Percentiles rank a stretch among this genome's conserved stretches.
phyloP scores from a whole-genome alignment of 352 stramenopile species.

The Pythium scleroteichum region DNA sequence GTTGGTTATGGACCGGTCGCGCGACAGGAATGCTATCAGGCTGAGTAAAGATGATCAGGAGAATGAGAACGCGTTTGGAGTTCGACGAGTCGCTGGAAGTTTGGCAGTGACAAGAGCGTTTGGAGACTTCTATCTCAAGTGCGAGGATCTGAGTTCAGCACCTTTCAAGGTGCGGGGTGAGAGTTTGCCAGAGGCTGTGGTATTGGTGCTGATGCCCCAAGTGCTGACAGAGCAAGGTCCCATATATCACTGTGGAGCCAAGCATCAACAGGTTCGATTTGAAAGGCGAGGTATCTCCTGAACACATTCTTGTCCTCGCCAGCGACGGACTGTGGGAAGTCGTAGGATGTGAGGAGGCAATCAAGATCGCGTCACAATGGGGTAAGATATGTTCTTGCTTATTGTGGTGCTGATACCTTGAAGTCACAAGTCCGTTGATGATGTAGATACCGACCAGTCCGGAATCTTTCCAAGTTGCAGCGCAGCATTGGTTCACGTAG shows the following conservation, averaged over 20 bases:
- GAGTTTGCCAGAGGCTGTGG: not conserved
- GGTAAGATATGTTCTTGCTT: conserved; percentile 34
- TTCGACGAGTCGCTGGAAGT: conserved; percentile 91
- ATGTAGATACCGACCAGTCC: conserved; percentile 13
- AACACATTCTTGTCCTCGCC: conserved; percentile 76
- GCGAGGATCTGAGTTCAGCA: conserved; percentile 85
- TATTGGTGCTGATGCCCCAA: too few species aligned
- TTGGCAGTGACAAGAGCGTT: conserved; percentile 91
- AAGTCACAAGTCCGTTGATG: not conserved
- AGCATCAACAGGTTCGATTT: conserved; percentile 55
- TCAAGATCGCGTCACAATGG: conserved; percentile 68
- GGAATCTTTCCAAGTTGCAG: conserved; percentile 44
- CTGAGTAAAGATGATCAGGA: conserved; percentile 91
- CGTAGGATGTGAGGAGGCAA: conserved; percentile 58
- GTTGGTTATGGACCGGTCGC: conserved; percentile 60
- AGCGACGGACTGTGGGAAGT: conserved; percentile 87
- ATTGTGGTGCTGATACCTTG: not conserved
- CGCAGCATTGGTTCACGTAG: conserved; percentile 65
- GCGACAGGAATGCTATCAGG: conserved; percentile 82
- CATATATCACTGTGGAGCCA: conserved; percentile 76
- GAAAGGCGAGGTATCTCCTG: conserved; percentile 48
- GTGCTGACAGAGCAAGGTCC: conserved; percentile 69
- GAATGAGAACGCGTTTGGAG: conserved; percentile 61
- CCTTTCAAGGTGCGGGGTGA: conserved; percentile 84
- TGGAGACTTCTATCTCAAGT: conserved; percentile 94